Conservation (phyloP, 805 yeast species). For the Wickerhamiella musiphila region DNA sequence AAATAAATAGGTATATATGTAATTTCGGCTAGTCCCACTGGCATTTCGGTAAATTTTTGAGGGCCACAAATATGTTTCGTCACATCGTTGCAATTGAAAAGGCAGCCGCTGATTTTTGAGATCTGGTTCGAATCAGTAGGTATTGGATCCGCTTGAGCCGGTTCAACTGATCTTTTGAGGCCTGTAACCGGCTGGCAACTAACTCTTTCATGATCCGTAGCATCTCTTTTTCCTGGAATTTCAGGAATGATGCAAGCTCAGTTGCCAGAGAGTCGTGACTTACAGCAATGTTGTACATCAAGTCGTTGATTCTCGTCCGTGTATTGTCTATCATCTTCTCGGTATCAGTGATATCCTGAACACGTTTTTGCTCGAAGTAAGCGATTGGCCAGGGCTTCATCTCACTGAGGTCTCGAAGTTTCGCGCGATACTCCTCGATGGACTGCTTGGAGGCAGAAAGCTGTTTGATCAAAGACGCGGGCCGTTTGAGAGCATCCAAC, state of each 20-base stretch:
- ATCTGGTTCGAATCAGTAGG: background rate
- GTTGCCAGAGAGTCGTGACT: conserved; percentile 23
- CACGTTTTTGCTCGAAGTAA: conserved; percentile 21
- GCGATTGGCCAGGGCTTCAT: conserved; percentile 19
- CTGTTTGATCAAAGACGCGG: conserved; percentile 15
- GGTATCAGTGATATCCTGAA: conserved; percentile 17
- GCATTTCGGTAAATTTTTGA: no score
- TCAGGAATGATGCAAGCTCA: conserved; percentile 22
- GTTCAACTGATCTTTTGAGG: conserved; percentile 11
- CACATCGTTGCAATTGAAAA: no score
- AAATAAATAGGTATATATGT: background rate
- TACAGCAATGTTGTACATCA: conserved; percentile 19
- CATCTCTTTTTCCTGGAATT: conserved; percentile 20
- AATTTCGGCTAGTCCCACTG: no score
- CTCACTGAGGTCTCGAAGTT: conserved; percentile 13
- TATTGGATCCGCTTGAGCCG: conserved; percentile 7
- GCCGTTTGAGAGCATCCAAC: conserved; percentile 16
- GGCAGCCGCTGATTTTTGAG: no score
- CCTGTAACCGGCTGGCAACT: conserved; percentile 10
- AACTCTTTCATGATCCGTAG: conserved; percentile 12
- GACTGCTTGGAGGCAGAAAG: conserved; percentile 13
- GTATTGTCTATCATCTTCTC: conserved; percentile 18
- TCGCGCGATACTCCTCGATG: conserved; percentile 12
- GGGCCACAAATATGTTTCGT: no score
- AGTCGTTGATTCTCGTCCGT: conserved; percentile 16